Evolutionary conservation across 148 eudicot genomes (phyloP), one percentile per base, ranked within the genome.

Genomic region (Diospyros lotus): DNA sequence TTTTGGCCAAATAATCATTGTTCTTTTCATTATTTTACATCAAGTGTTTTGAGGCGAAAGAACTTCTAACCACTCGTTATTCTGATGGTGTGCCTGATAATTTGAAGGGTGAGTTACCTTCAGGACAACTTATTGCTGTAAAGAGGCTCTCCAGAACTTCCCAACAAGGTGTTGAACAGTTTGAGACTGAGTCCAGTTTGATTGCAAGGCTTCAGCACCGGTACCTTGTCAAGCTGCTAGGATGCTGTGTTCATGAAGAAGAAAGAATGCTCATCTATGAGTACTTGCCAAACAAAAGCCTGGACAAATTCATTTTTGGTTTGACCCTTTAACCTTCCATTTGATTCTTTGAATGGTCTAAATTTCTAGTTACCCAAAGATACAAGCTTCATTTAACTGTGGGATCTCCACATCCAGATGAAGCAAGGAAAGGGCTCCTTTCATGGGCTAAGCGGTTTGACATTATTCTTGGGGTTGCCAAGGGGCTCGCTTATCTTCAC

Each of bases 261-360:
- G 80, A 78, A 73, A 51, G 80, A 72, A 72, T 78, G 80, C 76
- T 78, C 12, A 42, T 78, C 64, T 78, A 78, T 42, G 80, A 89
- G 75, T 87, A 79, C 76, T 64, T 89, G 80, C 87, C 85, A 5
- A 89, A 87, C 76, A 82, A 75, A 76, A 87, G 93, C 81, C 83
- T 89, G 82, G 90, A 89, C 69, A 61, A 62, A 9, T 74, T 86
- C 73, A 87, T 89, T 52, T 78, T 78, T 64, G 80, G 80, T 78
- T 39, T 40, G 76, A 45, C 39, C 15, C 38, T 41, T 59, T 40
- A 53, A 12, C 63, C 43, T 61, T 46, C 55, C 28, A 28, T 28
- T 28, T 28, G 28, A 0, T 28, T 28, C 28, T 28, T 28, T 28
- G 0, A 28, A 28, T 28, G 28, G 28, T 28, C 28, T 28, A 28